Evolutionary conservation across 1,284 basidiomycete genomes (phyloP), one percentile per base, ranked within the genome.

Genomic region (Ceratobasidium theobromae): DNA sequence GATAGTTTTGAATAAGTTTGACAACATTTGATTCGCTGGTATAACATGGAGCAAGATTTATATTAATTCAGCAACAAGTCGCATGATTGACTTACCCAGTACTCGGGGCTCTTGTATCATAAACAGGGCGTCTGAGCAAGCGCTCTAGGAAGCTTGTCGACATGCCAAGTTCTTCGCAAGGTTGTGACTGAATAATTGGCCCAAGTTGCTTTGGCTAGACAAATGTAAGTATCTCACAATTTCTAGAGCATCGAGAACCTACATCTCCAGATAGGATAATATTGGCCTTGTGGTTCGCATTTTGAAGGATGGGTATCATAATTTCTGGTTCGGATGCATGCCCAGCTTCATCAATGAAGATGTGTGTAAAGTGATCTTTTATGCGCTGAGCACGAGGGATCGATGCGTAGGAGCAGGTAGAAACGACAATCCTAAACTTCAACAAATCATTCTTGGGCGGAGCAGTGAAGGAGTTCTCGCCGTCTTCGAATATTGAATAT

Each of bases 281-380:
- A 66, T 84, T 85, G 0, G 85, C 86, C 1, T 57, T 35, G 4
- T 8, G 12, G 12, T 23, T 18, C n/a, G 65, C 32, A 21, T 60
- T 60, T 35, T 48, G 55, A n/a, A 60, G 30, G 71, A 86, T 82
- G 0, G 80, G 77, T 23, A 86, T 78, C 75, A 85, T 81, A 0
- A 76, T 76, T 71, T 86, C 83, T 0, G 85, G 83, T 71, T 88
- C 86, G 0, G 81, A 83, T 1, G 83, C 84, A 69, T 88, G 85
- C 0, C 84, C 85, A 2, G 85, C 85, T 70, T 87, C 86, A 70
- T 88, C 86, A 8, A 86, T 75, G 70, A 87, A 84, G 16, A 88
- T 84, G 66, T 86, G 81, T 0, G 76, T 79, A 71, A 82, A 87
- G 73, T 87, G 84, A 0, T 84, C 85, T 4, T 1, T 73, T 46